A percentile compares a stretch with the other conserved stretches of the same genome.
These are phyloP conservation scores for Paecilomyces sp. DNA, from an alignment of 2,329 filamentous ascomycete genomes.

Conservation along the genomic window DNA sequence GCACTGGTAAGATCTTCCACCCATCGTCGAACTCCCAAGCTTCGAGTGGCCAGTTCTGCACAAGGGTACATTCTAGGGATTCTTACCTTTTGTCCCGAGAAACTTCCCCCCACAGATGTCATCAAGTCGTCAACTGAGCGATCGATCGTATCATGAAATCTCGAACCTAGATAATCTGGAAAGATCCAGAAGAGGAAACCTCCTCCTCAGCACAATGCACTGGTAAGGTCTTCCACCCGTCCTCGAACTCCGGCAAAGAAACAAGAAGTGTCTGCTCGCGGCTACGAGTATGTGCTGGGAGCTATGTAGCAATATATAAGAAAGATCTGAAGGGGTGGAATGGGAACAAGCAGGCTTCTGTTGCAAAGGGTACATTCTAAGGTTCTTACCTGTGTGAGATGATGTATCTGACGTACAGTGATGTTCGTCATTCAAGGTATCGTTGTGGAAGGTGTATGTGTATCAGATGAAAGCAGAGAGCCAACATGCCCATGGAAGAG, in stretches of 20 bases:
- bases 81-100: not conserved
- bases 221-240: slow-evolving; percentile 6
- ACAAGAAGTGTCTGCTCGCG: not conserved
- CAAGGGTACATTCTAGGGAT: not conserved
- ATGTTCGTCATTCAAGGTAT: not conserved
- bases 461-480: not conserved
- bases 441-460: not conserved
- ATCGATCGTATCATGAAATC: not conserved
- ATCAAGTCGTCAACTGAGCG: not conserved
- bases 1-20: slow-evolving; percentile 4
- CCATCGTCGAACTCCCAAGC: not conserved
- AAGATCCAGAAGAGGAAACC: not conserved
- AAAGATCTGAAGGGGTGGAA: not conserved
- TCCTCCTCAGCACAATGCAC: slow-evolving; percentile 2
- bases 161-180: not conserved
- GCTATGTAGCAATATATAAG: not conserved
- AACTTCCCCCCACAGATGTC: not conserved
- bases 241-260: not conserved
- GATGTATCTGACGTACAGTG: not conserved
- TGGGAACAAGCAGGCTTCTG: not conserved
- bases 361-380: not conserved
- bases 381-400: not conserved
- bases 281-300: not conserved
- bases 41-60: not conserved
- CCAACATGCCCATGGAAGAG: not conserved